A percentile compares a stretch with the other conserved stretches of the same genome.
Conservation (phyloP, 2,329 filamentous ascomycete genomes). For the Lachnellula subtilissima region DNA sequence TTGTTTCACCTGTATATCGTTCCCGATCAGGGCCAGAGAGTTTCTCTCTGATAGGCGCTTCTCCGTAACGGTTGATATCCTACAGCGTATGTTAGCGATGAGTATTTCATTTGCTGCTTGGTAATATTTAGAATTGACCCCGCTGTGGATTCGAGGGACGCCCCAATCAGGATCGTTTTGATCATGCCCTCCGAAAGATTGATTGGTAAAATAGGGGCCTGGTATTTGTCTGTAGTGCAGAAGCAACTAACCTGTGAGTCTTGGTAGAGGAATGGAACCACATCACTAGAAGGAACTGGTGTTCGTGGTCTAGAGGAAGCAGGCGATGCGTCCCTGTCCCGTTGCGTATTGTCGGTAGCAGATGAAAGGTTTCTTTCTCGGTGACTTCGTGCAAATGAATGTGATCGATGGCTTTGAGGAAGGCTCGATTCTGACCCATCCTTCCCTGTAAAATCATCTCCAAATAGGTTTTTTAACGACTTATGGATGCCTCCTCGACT, state of each 20-base stretch:
- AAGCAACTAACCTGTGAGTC: slow-evolving; percentile 63
- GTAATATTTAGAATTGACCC: slow-evolving; percentile 7
- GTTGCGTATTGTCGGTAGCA: slow-evolving; percentile 54
- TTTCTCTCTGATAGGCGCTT: slow-evolving; percentile 68
- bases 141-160: slow-evolving; percentile 18
- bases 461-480: slow-evolving; percentile 53
- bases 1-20: slow-evolving; percentile 50
- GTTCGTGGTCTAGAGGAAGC: slow-evolving; percentile 73
- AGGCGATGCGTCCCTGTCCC: slow-evolving; percentile 63
- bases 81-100: slow-evolving; percentile 31
- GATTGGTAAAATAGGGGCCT: too few relatives aligned
- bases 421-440: slow-evolving; percentile 72
- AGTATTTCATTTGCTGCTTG: background rate
- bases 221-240: too few relatives aligned
- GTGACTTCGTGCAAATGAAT: slow-evolving; percentile 53
- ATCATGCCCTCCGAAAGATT: too few relatives aligned
- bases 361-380: slow-evolving; percentile 79
- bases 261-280: slow-evolving; percentile 97
- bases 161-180: background rate
- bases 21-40: slow-evolving; percentile 66
- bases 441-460: slow-evolving; percentile 74
- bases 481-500: slow-evolving; percentile 53
- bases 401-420: slow-evolving; percentile 37
- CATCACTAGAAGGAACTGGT: slow-evolving; percentile 84
- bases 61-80: slow-evolving; percentile 73